Evolutionary conservation across 78 protist species (phyloP), one percentile per base, ranked within the genome.

Genomic region (Tieghemostelium lacteum): DNA sequence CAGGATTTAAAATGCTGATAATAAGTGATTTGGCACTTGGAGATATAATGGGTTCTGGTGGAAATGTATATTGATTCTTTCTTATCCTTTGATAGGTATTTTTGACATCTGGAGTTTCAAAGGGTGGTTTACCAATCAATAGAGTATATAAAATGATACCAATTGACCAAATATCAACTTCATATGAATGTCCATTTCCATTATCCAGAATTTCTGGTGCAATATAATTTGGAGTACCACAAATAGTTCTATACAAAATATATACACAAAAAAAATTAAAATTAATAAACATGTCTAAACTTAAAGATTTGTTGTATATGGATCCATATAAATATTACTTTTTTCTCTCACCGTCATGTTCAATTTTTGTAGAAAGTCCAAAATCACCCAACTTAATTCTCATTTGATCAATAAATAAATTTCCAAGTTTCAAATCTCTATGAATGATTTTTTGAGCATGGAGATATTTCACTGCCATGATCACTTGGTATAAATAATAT

Each of bases 141-240:
- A 97, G 45, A 28, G 99, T 98, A 96, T 96, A 97, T 78, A 97
- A 29, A 52, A 97, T 95, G 50, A 97, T 97, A 24, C 99, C 99
- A 36, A 97, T 60, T 20, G 98, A 64, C 99, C 99, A 97, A 7
- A 97, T 83, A 85, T 97, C 98, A 20, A 96, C 98, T 39, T 88
- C 95, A 66, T 63, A 94, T 24, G 88, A 39, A 88, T 97, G 97
- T 12, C 96, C 96, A 73, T 36, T 55, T 64, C 58, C 22, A 57
- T 92, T 86, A 33, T 93, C 94, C 10, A 98, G 75, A 42, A 98
- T 93, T 87, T 98, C 99, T 20, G 99, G 99, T 19, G 99, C 99
- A 36, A 98, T 97, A 96, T 98, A 98, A 95, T 98, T 98, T 40
- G 99, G 99, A 39, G 99, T 98, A 19, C 99, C 99, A 93, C 99